These are phyloP conservation scores for Ceratorhiza oryzae-sativae DNA, from an alignment of 1,284 basidiomycete genomes.

Conservation along the genomic window DNA sequence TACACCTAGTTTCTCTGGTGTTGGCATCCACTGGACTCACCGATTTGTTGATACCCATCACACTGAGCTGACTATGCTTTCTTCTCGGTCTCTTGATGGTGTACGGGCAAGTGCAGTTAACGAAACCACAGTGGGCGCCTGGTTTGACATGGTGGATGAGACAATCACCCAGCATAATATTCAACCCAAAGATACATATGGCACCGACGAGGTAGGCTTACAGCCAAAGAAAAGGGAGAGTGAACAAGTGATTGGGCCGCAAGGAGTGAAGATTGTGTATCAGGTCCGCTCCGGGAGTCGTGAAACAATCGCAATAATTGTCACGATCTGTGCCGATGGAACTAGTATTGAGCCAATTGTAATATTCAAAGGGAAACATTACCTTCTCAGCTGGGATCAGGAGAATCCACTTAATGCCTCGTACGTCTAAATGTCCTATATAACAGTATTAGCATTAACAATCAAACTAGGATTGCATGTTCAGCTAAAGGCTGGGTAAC, in stretches of 20 bases:
- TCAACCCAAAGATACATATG: constrained; percentile 48
- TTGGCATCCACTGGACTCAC: constrained; percentile 41
- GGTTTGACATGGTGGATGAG: constrained; percentile 47
- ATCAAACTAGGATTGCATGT: no score
- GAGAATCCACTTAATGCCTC: constrained; percentile 38
- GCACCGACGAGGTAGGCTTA: constrained; percentile 53
- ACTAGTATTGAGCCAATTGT: constrained; percentile 47
- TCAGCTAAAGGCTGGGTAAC: no score
- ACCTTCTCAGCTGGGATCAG: constrained; percentile 48
- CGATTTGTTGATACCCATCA: constrained; percentile 41
- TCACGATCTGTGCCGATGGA: constrained; percentile 52
- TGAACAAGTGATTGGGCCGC: no score
- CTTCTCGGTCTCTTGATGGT: no score
- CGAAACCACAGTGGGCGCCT: constrained; percentile 45
- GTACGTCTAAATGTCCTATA: no score
- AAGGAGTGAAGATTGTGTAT: no score
- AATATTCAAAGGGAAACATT: constrained; percentile 53
- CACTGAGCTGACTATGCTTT: no score
- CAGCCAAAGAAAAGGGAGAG: constrained; percentile 47
- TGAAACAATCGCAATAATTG: constrained; percentile 52
- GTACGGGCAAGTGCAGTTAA: constrained; percentile 48
- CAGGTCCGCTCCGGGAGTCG: constrained; percentile 47
- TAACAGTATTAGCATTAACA: no score
- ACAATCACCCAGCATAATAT: constrained; percentile 45
- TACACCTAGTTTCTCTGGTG: background rate